These are phyloP conservation scores for Lagerstroemia speciosa DNA, from an alignment of 345 rosid species.

Conservation along the genomic window DNA sequence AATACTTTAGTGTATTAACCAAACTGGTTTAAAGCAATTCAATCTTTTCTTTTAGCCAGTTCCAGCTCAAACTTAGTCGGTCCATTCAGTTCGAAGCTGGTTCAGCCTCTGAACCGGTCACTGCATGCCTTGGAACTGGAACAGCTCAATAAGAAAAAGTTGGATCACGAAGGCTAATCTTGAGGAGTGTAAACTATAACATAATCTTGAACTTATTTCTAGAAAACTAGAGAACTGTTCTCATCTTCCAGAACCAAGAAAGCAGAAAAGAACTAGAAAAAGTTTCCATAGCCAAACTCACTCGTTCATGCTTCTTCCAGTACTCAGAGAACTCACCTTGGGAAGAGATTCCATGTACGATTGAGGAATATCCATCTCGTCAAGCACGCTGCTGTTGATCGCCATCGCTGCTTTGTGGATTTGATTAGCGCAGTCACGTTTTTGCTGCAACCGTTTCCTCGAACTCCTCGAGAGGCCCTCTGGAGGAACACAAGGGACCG, in stretches of 20 bases:
- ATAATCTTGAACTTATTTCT: too few relatives aligned
- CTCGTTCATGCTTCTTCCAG: background rate
- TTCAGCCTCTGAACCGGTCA: too few relatives aligned
- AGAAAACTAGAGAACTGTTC: too few relatives aligned
- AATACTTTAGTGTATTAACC: too few relatives aligned
- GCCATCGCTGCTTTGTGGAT: slow-evolving; percentile 56
- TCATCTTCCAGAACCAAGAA: too few relatives aligned
- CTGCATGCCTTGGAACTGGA: too few relatives aligned
- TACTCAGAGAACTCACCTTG: slow-evolving; percentile 31
- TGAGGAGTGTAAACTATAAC: background rate
- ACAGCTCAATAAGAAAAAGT: background rate
- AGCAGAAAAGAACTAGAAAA: too few relatives aligned
- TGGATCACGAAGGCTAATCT: background rate
- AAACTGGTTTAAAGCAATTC: too few relatives aligned
- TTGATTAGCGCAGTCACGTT: slow-evolving; percentile 40
- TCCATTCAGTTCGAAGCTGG: too few relatives aligned
- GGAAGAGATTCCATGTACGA: slow-evolving; percentile 44
- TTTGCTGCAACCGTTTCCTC: slow-evolving; percentile 41
- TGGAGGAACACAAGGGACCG: slow-evolving; percentile 37
- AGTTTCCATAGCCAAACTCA: too few relatives aligned
- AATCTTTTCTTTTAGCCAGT: too few relatives aligned
- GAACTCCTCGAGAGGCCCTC: slow-evolving; percentile 37
- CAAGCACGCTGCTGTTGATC: slow-evolving; percentile 40
- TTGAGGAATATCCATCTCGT: slow-evolving; percentile 52
- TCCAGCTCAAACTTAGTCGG: too few relatives aligned